Percentiles rank a stretch among this genome's conserved stretches.
These are phyloP conservation scores for Dryas drummondii DNA, from an alignment of 306 rosid species.

Conservation along the genomic window DNA sequence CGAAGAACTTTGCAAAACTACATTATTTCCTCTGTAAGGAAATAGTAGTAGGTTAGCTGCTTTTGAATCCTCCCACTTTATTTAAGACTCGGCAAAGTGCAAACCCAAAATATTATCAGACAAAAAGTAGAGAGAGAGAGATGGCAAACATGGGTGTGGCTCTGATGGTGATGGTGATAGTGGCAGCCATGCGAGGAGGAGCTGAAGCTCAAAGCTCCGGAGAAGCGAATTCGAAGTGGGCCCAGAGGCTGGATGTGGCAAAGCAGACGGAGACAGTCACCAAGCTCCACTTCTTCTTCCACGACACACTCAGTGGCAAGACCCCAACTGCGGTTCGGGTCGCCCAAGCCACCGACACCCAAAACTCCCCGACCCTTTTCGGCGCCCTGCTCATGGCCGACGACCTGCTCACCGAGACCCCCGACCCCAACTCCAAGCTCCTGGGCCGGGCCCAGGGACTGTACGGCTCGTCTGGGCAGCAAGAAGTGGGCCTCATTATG, in stretches of 20 bases:
- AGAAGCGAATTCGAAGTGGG: conserved; percentile 30
- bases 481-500: conserved; percentile 63
- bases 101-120: neutral
- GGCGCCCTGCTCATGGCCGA: conserved; percentile 65
- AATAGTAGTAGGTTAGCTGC: no score
- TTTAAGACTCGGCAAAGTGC: neutral
- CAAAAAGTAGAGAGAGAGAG: neutral
- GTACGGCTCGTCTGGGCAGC: conserved; percentile 60
- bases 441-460: conserved; percentile 82
- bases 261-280: conserved; percentile 41
- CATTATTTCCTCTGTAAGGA: no score
- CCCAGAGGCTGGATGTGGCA: conserved; percentile 3
- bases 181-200: conserved; percentile 6
- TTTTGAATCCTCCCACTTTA: neutral
- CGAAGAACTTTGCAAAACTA: no score
- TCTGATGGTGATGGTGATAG: conserved; percentile 1
- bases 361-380: conserved; percentile 44
- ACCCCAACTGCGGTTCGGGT: conserved; percentile 63
- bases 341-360: conserved; percentile 41
- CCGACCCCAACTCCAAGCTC: conserved; percentile 63
- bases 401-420: conserved; percentile 66
- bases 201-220: conserved; percentile 17
- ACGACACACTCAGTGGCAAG: conserved; percentile 68
- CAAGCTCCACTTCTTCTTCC: conserved; percentile 78
- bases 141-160: conserved; percentile 40